Conservation (phyloP, 306 rosid species). For the Sesbania bispinosa region DNA sequence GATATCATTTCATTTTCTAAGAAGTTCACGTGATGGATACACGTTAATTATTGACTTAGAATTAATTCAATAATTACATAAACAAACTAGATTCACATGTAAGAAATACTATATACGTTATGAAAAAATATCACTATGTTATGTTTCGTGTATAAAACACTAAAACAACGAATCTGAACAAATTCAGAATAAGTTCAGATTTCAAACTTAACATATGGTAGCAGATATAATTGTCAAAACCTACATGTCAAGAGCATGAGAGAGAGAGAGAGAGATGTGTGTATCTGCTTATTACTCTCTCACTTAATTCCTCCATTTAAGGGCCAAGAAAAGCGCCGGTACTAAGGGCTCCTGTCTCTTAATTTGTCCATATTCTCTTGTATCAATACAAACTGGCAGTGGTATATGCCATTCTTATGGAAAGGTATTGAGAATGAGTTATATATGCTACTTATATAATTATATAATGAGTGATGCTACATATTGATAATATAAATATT, state of each 20-base stretch:
- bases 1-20: not conserved
- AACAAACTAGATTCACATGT: not conserved
- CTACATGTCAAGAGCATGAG: not conserved
- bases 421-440: not conserved
- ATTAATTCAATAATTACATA: not conserved
- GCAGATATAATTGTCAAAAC: not conserved
- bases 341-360: slow-evolving; percentile 25
- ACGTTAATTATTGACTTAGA: not conserved
- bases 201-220: slow-evolving; percentile 18
- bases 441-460: not conserved
- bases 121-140: too few species aligned
- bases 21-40: not conserved
- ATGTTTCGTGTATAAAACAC: too few species aligned
- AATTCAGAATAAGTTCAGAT: not conserved
- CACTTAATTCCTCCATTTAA: slow-evolving; percentile 21
- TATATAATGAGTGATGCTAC: too few species aligned
- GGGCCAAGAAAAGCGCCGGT: slow-evolving; percentile 44
- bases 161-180: not conserved
- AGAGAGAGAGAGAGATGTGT: not conserved
- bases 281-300: not conserved
- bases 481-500: not conserved
- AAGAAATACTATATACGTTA: not conserved
- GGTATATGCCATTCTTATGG: not conserved
- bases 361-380: slow-evolving; percentile 24
- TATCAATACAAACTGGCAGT: not conserved